A percentile compares a stretch with the other conserved stretches of the same genome.
Conservation (phyloP, 2,329 filamentous ascomycete genomes). For the Scedosporium dehoogii region DNA sequence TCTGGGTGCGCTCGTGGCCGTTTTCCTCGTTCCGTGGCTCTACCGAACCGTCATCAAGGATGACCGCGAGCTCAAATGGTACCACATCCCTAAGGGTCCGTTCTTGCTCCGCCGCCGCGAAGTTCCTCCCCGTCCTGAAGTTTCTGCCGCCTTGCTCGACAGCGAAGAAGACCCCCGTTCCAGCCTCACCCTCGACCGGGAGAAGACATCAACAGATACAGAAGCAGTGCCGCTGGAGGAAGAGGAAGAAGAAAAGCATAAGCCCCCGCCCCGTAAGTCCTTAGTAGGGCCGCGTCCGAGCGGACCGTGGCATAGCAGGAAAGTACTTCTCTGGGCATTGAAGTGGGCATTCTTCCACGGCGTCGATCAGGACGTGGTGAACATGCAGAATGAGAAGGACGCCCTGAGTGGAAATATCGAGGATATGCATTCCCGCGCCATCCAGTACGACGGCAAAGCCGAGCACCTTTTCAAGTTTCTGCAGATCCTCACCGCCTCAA, state of each 20-base stretch:
- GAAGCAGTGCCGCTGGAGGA: constrained; percentile 27
- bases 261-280: constrained; percentile 21
- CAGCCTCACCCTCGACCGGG: constrained; percentile 44
- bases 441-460: constrained; percentile 50
- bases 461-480: constrained; percentile 53
- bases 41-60: constrained; percentile 48
- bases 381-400: constrained; percentile 22
- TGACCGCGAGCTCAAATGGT: constrained; percentile 49
- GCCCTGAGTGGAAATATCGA: constrained; percentile 42
- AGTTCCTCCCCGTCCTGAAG: constrained; percentile 30
- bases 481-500: constrained; percentile 49
- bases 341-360: constrained; percentile 38
- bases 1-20: constrained; percentile 34
- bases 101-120: constrained; percentile 36
- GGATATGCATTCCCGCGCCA: constrained; percentile 44
- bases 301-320: constrained; percentile 30
- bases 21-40: constrained; percentile 50
- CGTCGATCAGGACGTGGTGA: constrained; percentile 31
- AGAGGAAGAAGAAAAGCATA: constrained; percentile 16
- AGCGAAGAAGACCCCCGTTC: background rate
- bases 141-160: constrained; percentile 17
- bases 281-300: constrained; percentile 29
- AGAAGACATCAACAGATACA: constrained; percentile 41
- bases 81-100: constrained; percentile 43
- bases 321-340: constrained; percentile 32